phyloP scores from a whole-genome alignment of 169 alveolate genomes.

The Eimeria acervulina region DNA sequence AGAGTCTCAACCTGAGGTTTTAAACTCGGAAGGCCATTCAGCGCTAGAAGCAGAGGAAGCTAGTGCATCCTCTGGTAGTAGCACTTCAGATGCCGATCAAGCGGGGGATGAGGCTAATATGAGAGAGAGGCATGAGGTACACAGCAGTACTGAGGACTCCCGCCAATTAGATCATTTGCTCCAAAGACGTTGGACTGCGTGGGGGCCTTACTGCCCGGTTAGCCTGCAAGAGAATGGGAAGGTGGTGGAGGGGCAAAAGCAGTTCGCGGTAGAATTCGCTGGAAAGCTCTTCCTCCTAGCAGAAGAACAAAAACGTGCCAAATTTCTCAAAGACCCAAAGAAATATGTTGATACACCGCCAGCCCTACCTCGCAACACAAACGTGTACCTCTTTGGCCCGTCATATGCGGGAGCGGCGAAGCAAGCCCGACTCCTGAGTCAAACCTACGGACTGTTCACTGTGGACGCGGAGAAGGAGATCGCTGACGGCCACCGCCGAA shows the following conservation, averaged over 20 bases:
- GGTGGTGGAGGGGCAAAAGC: conserved; percentile 43
- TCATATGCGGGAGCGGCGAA: conserved; percentile 44
- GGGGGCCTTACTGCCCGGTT: conserved; percentile 75
- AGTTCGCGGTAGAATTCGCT: conserved; percentile 60
- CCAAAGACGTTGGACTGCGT: conserved; percentile 63
- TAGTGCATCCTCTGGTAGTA: neutral
- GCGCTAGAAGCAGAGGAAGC: neutral
- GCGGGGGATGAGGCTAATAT: neutral
- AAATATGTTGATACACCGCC: conserved; percentile 52
- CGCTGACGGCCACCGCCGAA: conserved; percentile 59
- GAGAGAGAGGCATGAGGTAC: neutral
- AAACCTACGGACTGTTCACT: conserved; percentile 29
- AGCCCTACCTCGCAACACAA: conserved; percentile 53
- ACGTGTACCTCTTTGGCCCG: conserved; percentile 65
- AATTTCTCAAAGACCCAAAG: conserved; percentile 57
- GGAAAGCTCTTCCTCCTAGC: conserved; percentile 62
- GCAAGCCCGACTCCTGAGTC: conserved; percentile 64
- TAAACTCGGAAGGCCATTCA: neutral
- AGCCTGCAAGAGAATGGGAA: conserved; percentile 53
- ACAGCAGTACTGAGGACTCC: neutral
- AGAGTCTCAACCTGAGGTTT: conserved; percentile 42
- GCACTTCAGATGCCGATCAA: neutral
- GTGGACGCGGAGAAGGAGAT: conserved; percentile 43
- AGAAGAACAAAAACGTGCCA: conserved; percentile 47
- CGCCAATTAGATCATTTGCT: neutral